These are phyloP conservation scores for Catunica adiposa DNA, from an alignment of 2,329 filamentous ascomycete species.

Conservation along the genomic window DNA sequence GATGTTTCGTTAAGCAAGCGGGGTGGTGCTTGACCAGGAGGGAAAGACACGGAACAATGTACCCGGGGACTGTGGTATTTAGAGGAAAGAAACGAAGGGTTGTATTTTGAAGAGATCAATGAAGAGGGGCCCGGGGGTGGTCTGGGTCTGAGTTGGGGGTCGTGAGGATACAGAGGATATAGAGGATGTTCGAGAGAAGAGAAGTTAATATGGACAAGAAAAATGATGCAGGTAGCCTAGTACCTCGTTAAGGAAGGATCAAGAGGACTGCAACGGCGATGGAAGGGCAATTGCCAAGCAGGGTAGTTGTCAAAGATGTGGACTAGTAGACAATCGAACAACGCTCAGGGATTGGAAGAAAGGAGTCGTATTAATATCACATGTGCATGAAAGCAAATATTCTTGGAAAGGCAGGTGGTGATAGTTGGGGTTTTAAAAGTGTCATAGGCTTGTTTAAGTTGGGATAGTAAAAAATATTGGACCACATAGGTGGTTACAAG, in stretches of 20 bases:
- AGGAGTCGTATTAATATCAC: neutral
- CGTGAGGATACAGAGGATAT: neutral
- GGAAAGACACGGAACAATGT: neutral
- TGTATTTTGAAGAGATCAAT: no score
- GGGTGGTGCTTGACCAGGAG: neutral
- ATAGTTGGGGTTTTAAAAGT: neutral
- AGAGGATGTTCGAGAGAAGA: neutral
- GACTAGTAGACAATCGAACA: neutral
- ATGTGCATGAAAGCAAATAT: neutral
- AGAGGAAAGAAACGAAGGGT: neutral
- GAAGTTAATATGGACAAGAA: conserved; percentile 1
- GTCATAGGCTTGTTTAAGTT: neutral
- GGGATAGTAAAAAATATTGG: neutral
- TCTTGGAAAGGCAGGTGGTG: no score
- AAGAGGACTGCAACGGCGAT: neutral
- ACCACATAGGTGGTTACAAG: neutral
- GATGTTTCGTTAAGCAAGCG: no score
- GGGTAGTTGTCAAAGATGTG: neutral
- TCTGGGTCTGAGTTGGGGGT: no score
- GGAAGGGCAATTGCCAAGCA: neutral
- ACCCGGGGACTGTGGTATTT: neutral
- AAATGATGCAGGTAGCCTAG: conserved; percentile 8
- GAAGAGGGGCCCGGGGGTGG: no score
- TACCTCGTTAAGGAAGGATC: conserved; percentile 3
- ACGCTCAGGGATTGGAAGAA: conserved; percentile 1